Evolutionary conservation across 495 filamentous ascomycete species (phyloP), one percentile per base, ranked within the genome.

Genomic region (Schizothecium vesticola): DNA sequence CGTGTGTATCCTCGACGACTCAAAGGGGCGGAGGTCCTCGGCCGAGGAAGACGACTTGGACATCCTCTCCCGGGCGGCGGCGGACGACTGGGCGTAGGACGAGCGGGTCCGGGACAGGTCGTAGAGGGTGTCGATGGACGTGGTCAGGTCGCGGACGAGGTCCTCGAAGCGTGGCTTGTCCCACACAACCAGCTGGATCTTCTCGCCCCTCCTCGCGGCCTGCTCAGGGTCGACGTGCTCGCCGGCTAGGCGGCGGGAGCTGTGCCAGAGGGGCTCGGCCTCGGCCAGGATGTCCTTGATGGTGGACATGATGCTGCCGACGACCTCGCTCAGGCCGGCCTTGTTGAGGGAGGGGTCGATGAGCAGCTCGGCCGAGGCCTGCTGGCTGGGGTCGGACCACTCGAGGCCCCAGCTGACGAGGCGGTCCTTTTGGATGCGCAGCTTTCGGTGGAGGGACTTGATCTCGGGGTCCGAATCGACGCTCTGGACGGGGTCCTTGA

Each of bases 201-300:
- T 84, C 67, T 82, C 80, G 55, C 84, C 84, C 1, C 64, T 43
- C 13, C 68, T 75, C 1, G 80, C 72, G 5, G 74, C 64, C 61
- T 75, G 71, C 23, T 79, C 79, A 1, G 75, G 70, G 16, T 75
- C 74, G 22, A 76, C 76, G 57, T 82, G 77, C 59, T 84, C 83
- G 25, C 83, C 79, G 60, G 78, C 68, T 51, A 80, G 71, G 64
- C 76, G 74, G 62, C 78, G 80, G 5, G 82, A 81, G 65, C 80
- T 82, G 61, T 82, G 84, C 81, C 89, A 91, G n/a, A 96, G 80
- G 33, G 86, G 85, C 76, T 97, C 93, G 21, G 92, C 92, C 74
- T 96, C 91, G 57, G 91, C 90, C 43, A 96, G 83, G 25, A 94
- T 88, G 66, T 93, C 91, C 77, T 92, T 92, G 74, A 97, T 97